phyloP scores from a whole-genome alignment of 192 early-diverging fungal species.

The Backusella tuberculispora region DNA sequence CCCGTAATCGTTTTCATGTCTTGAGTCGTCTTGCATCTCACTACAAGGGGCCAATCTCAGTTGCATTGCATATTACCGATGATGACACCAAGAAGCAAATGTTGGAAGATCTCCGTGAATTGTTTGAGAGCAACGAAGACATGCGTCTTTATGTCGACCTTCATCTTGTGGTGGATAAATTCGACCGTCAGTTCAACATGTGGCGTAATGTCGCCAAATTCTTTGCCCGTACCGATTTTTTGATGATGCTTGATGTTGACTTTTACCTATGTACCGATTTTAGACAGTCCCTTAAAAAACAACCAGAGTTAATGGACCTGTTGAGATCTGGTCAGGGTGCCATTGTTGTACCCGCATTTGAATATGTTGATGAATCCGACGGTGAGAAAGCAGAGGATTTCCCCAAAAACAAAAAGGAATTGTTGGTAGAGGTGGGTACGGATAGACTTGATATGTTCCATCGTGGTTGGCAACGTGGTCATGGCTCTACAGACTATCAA shows the following conservation, averaged over 20 bases:
- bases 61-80: conserved; percentile 60
- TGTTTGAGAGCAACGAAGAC: conserved; percentile 48
- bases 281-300: conserved; percentile 39
- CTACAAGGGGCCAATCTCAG: conserved; percentile 62
- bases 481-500: conserved; percentile 60
- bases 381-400: conserved; percentile 55
- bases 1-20: conserved; percentile 52
- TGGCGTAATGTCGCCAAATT: conserved; percentile 67
- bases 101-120: conserved; percentile 48
- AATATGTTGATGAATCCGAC: conserved; percentile 54
- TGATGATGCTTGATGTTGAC: conserved; percentile 64
- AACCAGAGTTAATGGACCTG: conserved; percentile 44
- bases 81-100: conserved; percentile 51
- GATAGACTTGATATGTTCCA: conserved; percentile 63
- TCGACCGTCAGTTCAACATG: conserved; percentile 68
- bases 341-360: conserved; percentile 63
- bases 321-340: conserved; percentile 50
- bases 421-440: conserved; percentile 46
- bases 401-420: conserved; percentile 49
- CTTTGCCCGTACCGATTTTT: conserved; percentile 61
- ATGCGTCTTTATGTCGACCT: conserved; percentile 57
- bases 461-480: conserved; percentile 51
- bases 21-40: conserved; percentile 49
- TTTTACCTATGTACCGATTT: conserved; percentile 64
- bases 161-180: conserved; percentile 63